These are phyloP conservation scores for Camelina sativa DNA, from an alignment of 345 rosid genomes.

Conservation along the genomic window DNA sequence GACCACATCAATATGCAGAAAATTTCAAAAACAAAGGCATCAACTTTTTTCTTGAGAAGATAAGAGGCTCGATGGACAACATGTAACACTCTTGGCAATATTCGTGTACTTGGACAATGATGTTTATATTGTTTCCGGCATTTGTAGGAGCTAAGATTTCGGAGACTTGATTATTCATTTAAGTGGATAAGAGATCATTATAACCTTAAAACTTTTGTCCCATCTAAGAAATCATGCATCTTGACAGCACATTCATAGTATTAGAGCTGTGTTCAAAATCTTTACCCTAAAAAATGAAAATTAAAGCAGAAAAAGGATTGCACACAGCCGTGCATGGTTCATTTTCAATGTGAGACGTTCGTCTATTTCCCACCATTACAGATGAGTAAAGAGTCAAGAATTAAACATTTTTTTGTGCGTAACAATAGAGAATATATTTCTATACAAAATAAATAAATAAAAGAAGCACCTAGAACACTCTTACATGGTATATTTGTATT, in stretches of 20 bases:
- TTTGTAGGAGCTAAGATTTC: slow-evolving; percentile 2
- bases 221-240: slow-evolving; percentile 9
- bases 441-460: no score
- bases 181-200: slow-evolving; percentile 24
- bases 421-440: no score
- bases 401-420: no score
- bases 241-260: background rate
- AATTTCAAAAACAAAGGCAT: slow-evolving; percentile 39
- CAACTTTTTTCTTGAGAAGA: slow-evolving; percentile 43
- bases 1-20: slow-evolving; percentile 46
- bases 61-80: slow-evolving; percentile 41
- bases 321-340: background rate
- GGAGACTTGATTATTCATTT: background rate
- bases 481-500: no score
- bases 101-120: slow-evolving; percentile 36
- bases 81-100: slow-evolving; percentile 36
- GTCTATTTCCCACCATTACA: background rate
- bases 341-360: background rate
- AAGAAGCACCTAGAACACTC: no score
- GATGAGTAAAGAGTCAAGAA: background rate
- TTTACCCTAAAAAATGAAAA: background rate
- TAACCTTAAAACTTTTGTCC: background rate
- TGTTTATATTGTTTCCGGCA: slow-evolving; percentile 22
- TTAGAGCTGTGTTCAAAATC: background rate
- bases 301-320: background rate